A percentile compares a stretch with the other conserved stretches of the same genome.
These are phyloP conservation scores for Adansonia digitata DNA, from an alignment of 345 rosid genomes.

Conservation along the genomic window DNA sequence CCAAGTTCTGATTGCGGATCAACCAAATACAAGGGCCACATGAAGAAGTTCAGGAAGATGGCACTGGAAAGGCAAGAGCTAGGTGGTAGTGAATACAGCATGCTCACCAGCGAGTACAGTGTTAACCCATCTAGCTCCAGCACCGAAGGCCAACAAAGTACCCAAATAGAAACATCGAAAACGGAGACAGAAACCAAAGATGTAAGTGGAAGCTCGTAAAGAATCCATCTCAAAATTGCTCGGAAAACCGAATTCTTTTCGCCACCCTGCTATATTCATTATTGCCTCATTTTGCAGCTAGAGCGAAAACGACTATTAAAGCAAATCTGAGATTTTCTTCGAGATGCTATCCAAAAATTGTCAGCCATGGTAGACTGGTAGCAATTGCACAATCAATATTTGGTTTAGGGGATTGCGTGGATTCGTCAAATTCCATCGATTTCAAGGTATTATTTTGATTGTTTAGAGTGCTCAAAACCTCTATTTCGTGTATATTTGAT, in stretches of 20 bases:
- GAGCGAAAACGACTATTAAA: not conserved
- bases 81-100: slow-evolving; percentile 47
- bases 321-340: not conserved
- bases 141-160: slow-evolving; percentile 48
- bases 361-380: not conserved
- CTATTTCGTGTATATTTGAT: not conserved
- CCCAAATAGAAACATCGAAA: slow-evolving; percentile 33
- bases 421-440: not conserved
- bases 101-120: slow-evolving; percentile 48
- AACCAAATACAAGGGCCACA: slow-evolving; percentile 58
- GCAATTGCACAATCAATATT: not conserved
- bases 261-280: not conserved
- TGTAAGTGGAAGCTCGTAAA: slow-evolving; percentile 6
- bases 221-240: too few species aligned
- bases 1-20: slow-evolving; percentile 66
- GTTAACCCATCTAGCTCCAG: slow-evolving; percentile 53
- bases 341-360: not conserved
- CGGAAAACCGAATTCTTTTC: not conserved
- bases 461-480: not conserved
- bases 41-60: slow-evolving; percentile 58
- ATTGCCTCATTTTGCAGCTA: not conserved
- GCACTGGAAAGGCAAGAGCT: slow-evolving; percentile 62
- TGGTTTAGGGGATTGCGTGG: not conserved
- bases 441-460: not conserved
- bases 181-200: slow-evolving; percentile 23